phyloP scores from a whole-genome alignment of 2,329 filamentous ascomycete genomes.

The Aspergillus brasiliensis region DNA sequence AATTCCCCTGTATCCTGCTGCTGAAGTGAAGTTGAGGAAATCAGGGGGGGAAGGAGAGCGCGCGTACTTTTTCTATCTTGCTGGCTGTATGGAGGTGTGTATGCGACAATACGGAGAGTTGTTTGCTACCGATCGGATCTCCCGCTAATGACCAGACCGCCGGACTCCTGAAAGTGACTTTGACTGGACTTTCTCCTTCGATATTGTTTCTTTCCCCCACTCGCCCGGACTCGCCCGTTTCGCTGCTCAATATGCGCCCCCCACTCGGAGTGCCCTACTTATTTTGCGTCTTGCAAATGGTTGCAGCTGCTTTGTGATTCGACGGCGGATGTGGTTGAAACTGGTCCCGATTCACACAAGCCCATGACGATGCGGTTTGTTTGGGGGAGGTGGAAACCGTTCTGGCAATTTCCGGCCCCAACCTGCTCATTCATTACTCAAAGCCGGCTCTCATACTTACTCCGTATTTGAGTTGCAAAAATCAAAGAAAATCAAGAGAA shows the following conservation, averaged over 20 bases:
- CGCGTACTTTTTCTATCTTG: background rate
- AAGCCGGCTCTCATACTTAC: background rate
- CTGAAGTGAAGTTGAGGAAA: background rate
- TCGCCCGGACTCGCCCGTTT: slow-evolving; percentile 17
- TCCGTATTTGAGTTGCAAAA: slow-evolving; percentile 3
- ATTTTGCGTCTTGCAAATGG: background rate
- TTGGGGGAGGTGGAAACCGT: background rate
- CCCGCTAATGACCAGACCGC: slow-evolving; percentile 31
- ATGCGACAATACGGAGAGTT: slow-evolving; percentile 3
- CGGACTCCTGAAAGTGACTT: slow-evolving; percentile 24
- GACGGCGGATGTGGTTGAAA: background rate
- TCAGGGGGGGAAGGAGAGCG: background rate
- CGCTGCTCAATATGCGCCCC: slow-evolving; percentile 17
- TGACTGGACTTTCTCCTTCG: too few species aligned
- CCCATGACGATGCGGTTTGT: background rate
- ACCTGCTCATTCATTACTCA: background rate
- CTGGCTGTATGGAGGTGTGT: background rate
- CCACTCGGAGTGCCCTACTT: slow-evolving; percentile 6
- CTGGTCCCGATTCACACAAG: background rate
- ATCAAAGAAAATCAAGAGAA: background rate
- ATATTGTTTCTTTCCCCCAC: slow-evolving; percentile 9
- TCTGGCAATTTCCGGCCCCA: slow-evolving; percentile 2
- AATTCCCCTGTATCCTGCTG: background rate
- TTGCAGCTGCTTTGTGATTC: background rate
- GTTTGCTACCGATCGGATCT: slow-evolving; percentile 20